Conservation (phyloP, 306 rosid genomes). For the Cucumis cinereus region DNA sequence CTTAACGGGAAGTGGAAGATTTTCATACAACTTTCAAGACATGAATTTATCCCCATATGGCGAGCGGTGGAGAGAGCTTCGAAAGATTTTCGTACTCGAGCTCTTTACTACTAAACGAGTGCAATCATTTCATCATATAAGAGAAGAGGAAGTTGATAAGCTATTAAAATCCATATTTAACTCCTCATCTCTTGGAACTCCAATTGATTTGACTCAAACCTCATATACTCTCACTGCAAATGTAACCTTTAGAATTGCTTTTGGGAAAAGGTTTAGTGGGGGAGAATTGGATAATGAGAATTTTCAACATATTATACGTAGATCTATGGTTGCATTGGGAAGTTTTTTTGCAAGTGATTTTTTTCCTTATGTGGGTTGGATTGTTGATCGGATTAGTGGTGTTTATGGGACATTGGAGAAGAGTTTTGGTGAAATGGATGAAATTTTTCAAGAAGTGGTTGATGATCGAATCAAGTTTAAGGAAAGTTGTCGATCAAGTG, state of each 20-base stretch:
- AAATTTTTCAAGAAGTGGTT: constrained; percentile 25
- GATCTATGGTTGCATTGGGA: constrained; percentile 10
- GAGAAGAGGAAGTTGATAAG: constrained; percentile 22
- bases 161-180: no score
- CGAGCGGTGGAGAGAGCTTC: not conserved
- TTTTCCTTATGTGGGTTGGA: constrained; percentile 19
- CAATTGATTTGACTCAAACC: constrained; percentile 7
- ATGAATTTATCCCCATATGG: constrained; percentile 9
- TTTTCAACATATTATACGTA: constrained; percentile 4
- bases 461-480: constrained; percentile 14
- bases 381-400: constrained; percentile 25
- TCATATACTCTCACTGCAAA: not conserved
- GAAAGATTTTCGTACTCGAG: not conserved
- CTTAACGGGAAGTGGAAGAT: not conserved
- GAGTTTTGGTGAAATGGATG: constrained; percentile 27
- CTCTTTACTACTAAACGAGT: constrained; percentile 24
- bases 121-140: constrained; percentile 12
- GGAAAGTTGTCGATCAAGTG: not conserved
- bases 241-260: constrained; percentile 1
- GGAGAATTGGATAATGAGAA: not conserved
- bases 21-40: constrained; percentile 12
- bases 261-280: constrained; percentile 9
- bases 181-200: not conserved
- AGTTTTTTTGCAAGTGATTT: constrained; percentile 15
- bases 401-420: constrained; percentile 16